Base-by-base conservation (phyloP, 2,329 filamentous ascomycete genomes). In the Colletotrichum tamarilloi region DNA sequence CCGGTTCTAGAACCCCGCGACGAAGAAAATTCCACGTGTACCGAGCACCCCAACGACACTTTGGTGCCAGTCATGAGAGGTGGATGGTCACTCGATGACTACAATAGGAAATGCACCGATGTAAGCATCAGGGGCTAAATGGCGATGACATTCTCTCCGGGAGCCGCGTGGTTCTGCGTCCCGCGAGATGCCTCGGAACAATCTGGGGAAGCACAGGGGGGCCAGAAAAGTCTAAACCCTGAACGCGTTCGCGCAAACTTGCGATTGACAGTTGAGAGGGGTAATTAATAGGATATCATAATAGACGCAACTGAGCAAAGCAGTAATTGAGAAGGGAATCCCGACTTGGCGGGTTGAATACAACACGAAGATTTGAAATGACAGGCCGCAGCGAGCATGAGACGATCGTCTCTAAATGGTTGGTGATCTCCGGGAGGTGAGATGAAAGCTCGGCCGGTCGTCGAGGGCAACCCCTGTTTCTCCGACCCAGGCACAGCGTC, bases 401-500 rank as follows among this genome's bases (percentile, higher is more conserved):
- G 59, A 63, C 62, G 57, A 68, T 67, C 72, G 38, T 60, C 62
- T 74, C 38, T 62, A 72, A 67, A 63, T 62, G 67, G 72, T 32
- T 67, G 72, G 38, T 74, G 68, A 74, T 74, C 52, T 74, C 72
- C 72, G 72, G 35, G 57, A 59, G 49, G 38, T 74, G 72, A 74
- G 68, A 72, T 74, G 67, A 72, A 62, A 67, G 67, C 67, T 72
- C 59, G 62, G 72, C 62, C 68, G 52, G 72, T 74, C 62, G 72
- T 74, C 63, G 68, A 72, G 72, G 71, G 71, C 67, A 73, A 73
- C 71, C 71, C 71, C 71, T 73, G 71, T 62, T 71, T 22, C 70
- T 73, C 70, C 60, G 59, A 70, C 60, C 38, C 46, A 55, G 38
- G 42, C 22, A 49, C 32, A 28, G 28, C 60, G 56, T 70, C 56